Evolutionary conservation across 1,284 basidiomycete genomes (phyloP), one percentile per base, ranked within the genome.

Genomic region (Boletus smithii): DNA sequence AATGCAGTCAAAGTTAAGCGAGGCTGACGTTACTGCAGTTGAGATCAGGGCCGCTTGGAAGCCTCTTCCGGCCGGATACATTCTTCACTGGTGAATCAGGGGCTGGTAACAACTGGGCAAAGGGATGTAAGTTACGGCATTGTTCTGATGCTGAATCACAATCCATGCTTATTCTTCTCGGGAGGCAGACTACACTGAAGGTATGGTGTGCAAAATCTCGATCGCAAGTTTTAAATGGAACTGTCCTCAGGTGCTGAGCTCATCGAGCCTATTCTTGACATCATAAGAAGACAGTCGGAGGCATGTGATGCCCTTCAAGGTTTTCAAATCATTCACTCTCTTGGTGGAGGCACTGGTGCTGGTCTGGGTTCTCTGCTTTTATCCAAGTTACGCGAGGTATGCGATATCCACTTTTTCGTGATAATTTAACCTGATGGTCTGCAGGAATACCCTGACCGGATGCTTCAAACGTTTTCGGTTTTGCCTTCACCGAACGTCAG

Each of bases 61-160:
- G 63, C 8, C 76, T 97, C 20, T 97, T 93, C 73, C 80, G 87
- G 47, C 94, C 94, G 10, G 93, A 95, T 67, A 95, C 92, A 4
- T 95, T 83, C 65, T 71, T 95, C 47, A 78, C 81, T 44, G 79
- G 82, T 2, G 73, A 81, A 29, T 73, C 74, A 36, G 88, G 95
- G 51, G 94, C 94, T 14, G 92, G 91, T 24, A 97, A 95, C 67
- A 95, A 95, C 62, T 95, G 89, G 85, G 89, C 91, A 31, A 94
- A 94, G 73, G 88, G 87, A 74, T 88, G 85, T 88, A 57, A 69
- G 85, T 80, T 52, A 37, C 7, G 10, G 10, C 50, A 38, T 37
- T 36, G 11, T 40, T 30, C 22, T 31, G 27, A 32, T 30, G 3
- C 10, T n/a, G 24, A 23, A 24, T 48, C 34, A 5, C 34, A 23